phyloP scores from a whole-genome alignment of 2,329 filamentous ascomycete species.

The Aspergillus caelatus region DNA sequence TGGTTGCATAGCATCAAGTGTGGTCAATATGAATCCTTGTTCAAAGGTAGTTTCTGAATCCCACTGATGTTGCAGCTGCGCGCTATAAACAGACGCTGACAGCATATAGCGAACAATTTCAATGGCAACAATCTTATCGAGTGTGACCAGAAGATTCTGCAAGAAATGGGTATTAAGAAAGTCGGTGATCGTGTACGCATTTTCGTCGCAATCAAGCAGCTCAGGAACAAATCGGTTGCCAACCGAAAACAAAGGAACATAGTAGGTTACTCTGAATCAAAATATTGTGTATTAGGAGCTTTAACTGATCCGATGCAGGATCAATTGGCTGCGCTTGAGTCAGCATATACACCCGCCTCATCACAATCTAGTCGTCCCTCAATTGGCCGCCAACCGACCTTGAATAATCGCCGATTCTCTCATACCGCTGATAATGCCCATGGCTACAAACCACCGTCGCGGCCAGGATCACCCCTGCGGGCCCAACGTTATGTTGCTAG shows the following conservation, averaged over 20 bases:
- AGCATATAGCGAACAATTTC: constrained; percentile 75
- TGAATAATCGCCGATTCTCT: constrained; percentile 65
- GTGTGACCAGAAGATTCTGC: constrained; percentile 93
- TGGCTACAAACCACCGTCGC: constrained; percentile 62
- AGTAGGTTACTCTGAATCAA: constrained; percentile 54
- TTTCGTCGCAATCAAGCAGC: constrained; percentile 80
- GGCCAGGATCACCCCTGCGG: constrained; percentile 71
- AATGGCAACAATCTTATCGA: constrained; percentile 96
- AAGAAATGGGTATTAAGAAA: constrained; percentile 98
- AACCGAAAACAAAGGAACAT: constrained; percentile 83
- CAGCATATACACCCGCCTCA: constrained; percentile 60
- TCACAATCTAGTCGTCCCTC: constrained; percentile 67
- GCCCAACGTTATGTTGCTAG: constrained; percentile 64
- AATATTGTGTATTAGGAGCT: not conserved
- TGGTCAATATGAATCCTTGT: constrained; percentile 88
- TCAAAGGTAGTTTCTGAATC: constrained; percentile 59
- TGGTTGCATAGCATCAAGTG: constrained; percentile 92
- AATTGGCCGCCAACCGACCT: constrained; percentile 55
- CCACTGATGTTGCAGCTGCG: not conserved
- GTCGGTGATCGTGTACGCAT: constrained; percentile 94
- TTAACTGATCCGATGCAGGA: constrained; percentile 59
- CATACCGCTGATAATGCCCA: constrained; percentile 44
- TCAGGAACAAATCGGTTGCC: constrained; percentile 74
- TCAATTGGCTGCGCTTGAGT: constrained; percentile 79
- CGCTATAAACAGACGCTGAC: not conserved